Evolutionary conservation across 257 asterid genomes (phyloP).

Genomic region (Capsicum baccatum): DNA sequence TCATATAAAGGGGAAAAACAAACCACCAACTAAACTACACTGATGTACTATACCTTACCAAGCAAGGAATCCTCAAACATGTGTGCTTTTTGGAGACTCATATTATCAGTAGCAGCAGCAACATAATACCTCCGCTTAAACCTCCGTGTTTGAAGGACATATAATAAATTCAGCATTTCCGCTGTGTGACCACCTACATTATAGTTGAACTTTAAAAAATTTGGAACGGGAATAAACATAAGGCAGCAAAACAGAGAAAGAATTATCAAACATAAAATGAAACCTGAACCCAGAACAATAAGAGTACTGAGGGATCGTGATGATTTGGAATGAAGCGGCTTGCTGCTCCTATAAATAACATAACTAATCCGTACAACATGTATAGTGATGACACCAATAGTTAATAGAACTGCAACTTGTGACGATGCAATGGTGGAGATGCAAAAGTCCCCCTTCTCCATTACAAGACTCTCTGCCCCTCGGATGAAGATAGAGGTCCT

Average conservation of each 20-base stretch:
- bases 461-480: conserved; percentile 27
- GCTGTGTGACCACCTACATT: conserved; percentile 94
- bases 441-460: conserved; percentile 43
- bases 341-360: conserved; percentile 52
- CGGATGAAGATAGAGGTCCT: not conserved
- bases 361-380: conserved; percentile 54
- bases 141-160: conserved; percentile 66
- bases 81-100: conserved; percentile 94
- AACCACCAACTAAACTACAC: not conserved
- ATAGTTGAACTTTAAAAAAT: conserved; percentile 13
- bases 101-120: conserved; percentile 96
- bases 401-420: conserved; percentile 31
- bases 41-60: conserved; percentile 50
- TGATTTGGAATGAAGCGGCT: conserved; percentile 39
- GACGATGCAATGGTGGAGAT: conserved; percentile 35
- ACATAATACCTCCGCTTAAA: conserved; percentile 74
- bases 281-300: conserved; percentile 85
- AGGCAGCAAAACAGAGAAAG: not conserved
- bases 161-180: conserved; percentile 81
- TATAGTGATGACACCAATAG: conserved; percentile 49
- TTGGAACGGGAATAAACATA: not conserved
- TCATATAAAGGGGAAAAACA: not conserved
- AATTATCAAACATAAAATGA: conserved; percentile 5
- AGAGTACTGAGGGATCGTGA: conserved; percentile 59
- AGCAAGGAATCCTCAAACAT: conserved; percentile 66